Percentiles rank a stretch among this genome's conserved stretches.
These are phyloP conservation scores for Apophysomyces ossiformis DNA, from an alignment of 371 early-diverging fungal genomes.

Conservation along the genomic window DNA sequence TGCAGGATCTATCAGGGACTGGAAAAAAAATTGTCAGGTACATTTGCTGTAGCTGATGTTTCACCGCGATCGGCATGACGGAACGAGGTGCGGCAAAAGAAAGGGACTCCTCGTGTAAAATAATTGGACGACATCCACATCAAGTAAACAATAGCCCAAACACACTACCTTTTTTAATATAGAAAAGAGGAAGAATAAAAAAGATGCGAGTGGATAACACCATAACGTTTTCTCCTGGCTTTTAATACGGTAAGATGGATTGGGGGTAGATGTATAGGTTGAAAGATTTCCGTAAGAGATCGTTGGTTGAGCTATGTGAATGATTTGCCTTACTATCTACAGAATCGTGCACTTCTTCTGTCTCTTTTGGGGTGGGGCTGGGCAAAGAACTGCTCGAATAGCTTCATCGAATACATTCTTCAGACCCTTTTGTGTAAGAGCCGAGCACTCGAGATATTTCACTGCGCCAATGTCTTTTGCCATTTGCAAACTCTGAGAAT, in stretches of 20 bases:
- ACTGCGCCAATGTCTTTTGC: slow-evolving; percentile 80
- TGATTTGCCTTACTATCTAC: slow-evolving; percentile 38
- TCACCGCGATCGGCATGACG: slow-evolving; percentile 11
- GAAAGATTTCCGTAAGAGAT: slow-evolving; percentile 5
- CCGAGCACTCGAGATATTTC: slow-evolving; percentile 89
- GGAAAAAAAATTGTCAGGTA: slow-evolving; percentile 1
- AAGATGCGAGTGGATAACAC: background rate
- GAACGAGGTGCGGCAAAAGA: slow-evolving; percentile 8
- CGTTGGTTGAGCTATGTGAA: background rate
- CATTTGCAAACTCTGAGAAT: slow-evolving; percentile 74
- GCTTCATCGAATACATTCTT: slow-evolving; percentile 99
- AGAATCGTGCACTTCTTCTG: slow-evolving; percentile 76
- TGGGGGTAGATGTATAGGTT: slow-evolving; percentile 4
- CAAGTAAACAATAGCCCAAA: background rate
- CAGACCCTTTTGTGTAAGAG: slow-evolving; percentile 85
- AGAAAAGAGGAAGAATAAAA: background rate
- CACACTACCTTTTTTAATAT: background rate
- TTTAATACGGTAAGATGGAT: slow-evolving; percentile 10
- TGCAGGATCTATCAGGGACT: slow-evolving; percentile 7
- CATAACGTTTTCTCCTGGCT: background rate
- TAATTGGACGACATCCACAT: slow-evolving; percentile 3
- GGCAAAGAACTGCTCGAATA: slow-evolving; percentile 89
- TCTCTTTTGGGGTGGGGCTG: slow-evolving; percentile 57
- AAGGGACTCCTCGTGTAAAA: slow-evolving; percentile 6
- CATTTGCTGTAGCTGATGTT: slow-evolving; percentile 6